These are phyloP conservation scores for Termitomyces titanicus DNA, from an alignment of 768 basidiomycete species.

Conservation along the genomic window DNA sequence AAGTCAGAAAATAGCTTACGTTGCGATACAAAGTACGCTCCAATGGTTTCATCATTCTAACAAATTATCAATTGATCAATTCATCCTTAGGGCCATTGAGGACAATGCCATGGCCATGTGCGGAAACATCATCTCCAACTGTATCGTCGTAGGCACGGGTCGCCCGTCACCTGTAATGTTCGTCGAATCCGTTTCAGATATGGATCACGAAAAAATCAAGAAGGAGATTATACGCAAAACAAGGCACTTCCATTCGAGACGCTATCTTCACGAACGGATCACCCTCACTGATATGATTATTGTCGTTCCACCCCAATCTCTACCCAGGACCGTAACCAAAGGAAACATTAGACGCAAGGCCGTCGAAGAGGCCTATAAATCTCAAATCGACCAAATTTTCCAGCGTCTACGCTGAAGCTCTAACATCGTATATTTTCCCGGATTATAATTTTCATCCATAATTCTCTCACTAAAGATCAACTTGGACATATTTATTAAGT, in stretches of 20 bases:
- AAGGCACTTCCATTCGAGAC: constrained; percentile 66
- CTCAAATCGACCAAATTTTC: constrained; percentile 58
- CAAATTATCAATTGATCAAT: constrained; percentile 4
- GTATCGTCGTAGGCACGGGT: constrained; percentile 74
- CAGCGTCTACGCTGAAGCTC: constrained; percentile 10
- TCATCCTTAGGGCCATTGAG: constrained; percentile 57
- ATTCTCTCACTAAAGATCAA: background rate
- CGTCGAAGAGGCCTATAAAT: constrained; percentile 63
- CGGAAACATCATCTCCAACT: constrained; percentile 61
- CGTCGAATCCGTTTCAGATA: constrained; percentile 56
- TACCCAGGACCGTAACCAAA: constrained; percentile 78
- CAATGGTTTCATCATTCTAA: constrained; percentile 8
- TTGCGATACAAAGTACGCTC: constrained; percentile 59
- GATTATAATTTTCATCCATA: background rate
- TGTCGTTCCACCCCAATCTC: constrained; percentile 58
- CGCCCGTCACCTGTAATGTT: constrained; percentile 76
- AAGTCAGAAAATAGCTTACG: constrained; percentile 65
- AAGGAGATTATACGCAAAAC: constrained; percentile 72
- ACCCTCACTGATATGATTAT: constrained; percentile 60
- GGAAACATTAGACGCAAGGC: constrained; percentile 78
- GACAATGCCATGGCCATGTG: constrained; percentile 70
- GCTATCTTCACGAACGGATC: constrained; percentile 80
- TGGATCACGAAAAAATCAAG: constrained; percentile 57
- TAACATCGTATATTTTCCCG: background rate
- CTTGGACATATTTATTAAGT: background rate